Evolutionary conservation across 179 eudicot genomes (phyloP), one percentile per base, ranked within the genome.

Genomic region (Camellia oleifera): DNA sequence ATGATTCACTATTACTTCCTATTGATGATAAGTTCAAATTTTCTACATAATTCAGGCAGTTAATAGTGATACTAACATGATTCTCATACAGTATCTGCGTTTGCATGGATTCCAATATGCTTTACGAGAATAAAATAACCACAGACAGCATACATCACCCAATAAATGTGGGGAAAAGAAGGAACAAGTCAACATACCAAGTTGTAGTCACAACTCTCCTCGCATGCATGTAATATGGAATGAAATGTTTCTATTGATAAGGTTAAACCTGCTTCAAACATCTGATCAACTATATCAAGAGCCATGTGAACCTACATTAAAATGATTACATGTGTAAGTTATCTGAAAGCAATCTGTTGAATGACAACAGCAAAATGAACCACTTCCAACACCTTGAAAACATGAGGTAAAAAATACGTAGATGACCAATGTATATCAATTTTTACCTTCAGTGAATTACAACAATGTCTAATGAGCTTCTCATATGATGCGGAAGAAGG

Each of bases 231-330:
- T 74, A 93, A 87, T 74, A 97, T 81, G 75, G 73, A 83, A 83
- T 90, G 88, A 84, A 92, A 78, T 67, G 87, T 83, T 77, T 81
- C 89, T 5, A 87, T 62, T 20, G 94, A 84, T 69, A 87, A 60
- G 60, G 87, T 70, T 79, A 90, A 77, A 66, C 97, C 95, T 42
- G 84, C 91, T 87, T 87, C 84, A 77, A 85, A 78, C 86, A 93
- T 90, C 80, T 91, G 87, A 63, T 91, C 97, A 65, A 87, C 89
- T 82, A 94, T 61, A 85, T 92, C 92, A 83, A 94, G 87, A 69
- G 98, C 97, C 84, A 82, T 78, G 74, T 90, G 93, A 61, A 88
- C 97, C 99, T 95, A 81, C 62, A 66, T 50, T 40, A 26, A 72
- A 57, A 64, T 56, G 61, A 58, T 66, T 50, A 56, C 44, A 18